Conservation (phyloP, 73 alveolate genomes). For the Effrenium voratum region DNA sequence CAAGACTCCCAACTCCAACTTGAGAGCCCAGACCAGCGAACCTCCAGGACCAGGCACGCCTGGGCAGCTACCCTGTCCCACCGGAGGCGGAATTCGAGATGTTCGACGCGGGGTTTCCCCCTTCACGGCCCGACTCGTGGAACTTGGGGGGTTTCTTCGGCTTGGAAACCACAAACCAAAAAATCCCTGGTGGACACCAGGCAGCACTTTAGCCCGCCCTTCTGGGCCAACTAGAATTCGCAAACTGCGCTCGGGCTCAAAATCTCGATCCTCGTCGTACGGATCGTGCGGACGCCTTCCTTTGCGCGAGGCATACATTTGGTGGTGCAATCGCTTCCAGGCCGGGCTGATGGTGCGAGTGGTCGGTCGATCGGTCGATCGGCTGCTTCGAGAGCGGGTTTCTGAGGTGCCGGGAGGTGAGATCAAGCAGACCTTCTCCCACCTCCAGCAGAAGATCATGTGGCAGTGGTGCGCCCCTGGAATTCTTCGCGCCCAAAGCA, state of each 20-base stretch:
- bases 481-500: not conserved
- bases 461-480: constrained; percentile 59
- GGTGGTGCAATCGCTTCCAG: constrained; percentile 90
- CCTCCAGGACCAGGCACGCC: constrained; percentile 75
- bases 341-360: not conserved
- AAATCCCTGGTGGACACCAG: too few relatives aligned
- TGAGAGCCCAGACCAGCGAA: too few relatives aligned
- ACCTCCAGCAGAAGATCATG: constrained; percentile 92
- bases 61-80: constrained; percentile 90
- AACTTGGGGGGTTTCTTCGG: too few relatives aligned
- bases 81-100: constrained; percentile 78
- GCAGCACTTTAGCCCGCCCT: too few relatives aligned
- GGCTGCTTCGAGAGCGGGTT: not conserved
- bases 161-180: too few relatives aligned
- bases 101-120: too few relatives aligned
- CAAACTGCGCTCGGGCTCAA: too few relatives aligned
- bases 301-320: constrained; percentile 26
- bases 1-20: too few relatives aligned
- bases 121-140: too few relatives aligned
- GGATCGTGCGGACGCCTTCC: not conserved
- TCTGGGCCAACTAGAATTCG: too few relatives aligned
- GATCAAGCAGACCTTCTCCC: constrained; percentile 93
- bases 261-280: not conserved
- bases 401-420: constrained; percentile 84
- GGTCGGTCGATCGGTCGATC: not conserved